Evolutionary conservation across 345 rosid genomes (phyloP).

Genomic region (Bretschneidera sinensis): DNA sequence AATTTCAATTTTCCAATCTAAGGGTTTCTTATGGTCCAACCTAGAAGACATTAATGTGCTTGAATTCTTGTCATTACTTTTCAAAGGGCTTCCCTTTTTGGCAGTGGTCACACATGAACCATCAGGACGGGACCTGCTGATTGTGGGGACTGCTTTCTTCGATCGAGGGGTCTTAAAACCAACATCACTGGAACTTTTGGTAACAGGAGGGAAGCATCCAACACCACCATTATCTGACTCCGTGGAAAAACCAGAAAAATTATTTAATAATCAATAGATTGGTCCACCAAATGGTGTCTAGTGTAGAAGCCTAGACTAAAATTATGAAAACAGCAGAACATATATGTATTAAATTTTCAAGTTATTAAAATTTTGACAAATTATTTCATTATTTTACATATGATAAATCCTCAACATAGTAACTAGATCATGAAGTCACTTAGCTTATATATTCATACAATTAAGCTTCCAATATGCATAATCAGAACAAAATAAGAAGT

Average conservation of each 20-base stretch:
- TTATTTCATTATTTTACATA: too few relatives aligned
- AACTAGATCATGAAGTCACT: too few relatives aligned
- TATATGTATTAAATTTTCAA: too few relatives aligned
- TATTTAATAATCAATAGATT: too few relatives aligned
- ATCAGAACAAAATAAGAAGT: constrained; percentile 10
- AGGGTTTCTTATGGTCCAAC: constrained; percentile 25
- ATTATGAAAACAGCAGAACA: constrained; percentile 1
- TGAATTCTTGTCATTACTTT: constrained; percentile 30
- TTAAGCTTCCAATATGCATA: not conserved
- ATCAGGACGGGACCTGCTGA: constrained; percentile 55
- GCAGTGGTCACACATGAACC: constrained; percentile 30
- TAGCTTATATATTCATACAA: too few relatives aligned
- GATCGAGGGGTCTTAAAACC: constrained; percentile 36
- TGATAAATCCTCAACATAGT: too few relatives aligned
- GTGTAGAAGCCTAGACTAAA: too few relatives aligned
- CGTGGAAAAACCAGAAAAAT: constrained; percentile 22
- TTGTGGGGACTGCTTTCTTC: constrained; percentile 47
- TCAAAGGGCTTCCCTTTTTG: constrained; percentile 36
- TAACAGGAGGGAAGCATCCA: constrained; percentile 41
- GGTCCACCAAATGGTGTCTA: constrained; percentile 1
- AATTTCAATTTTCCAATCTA: constrained; percentile 34
- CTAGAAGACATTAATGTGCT: constrained; percentile 13
- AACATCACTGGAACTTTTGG: constrained; percentile 40
- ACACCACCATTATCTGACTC: constrained; percentile 48
- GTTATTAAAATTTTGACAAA: too few relatives aligned